Evolutionary conservation across 106 monocot genomes (phyloP).

Genomic region (Ottelia alismoides): DNA sequence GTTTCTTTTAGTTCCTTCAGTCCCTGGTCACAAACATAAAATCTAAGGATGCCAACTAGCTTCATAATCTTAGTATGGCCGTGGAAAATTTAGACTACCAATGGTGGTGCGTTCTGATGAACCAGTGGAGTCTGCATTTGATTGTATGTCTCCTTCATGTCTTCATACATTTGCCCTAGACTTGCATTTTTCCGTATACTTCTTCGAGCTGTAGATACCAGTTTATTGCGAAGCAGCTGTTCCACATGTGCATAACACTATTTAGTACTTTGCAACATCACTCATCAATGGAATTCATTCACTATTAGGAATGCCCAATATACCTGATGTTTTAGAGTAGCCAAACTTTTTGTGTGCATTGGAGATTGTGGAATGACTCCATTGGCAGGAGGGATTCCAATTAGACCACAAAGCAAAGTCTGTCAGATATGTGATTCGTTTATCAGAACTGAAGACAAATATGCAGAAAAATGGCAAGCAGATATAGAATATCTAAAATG

Average conservation of each 20-base stretch:
- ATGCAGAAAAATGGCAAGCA: too few species aligned
- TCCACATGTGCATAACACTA: background rate
- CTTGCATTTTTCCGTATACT: slow-evolving; percentile 27
- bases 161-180: slow-evolving; percentile 19
- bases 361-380: slow-evolving; percentile 42
- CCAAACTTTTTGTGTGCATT: slow-evolving; percentile 38
- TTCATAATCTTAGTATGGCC: background rate
- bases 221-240: slow-evolving; percentile 25
- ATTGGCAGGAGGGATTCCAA: slow-evolving; percentile 34
- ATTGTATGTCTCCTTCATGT: slow-evolving; percentile 32
- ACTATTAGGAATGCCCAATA: background rate
- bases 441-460: too few species aligned
- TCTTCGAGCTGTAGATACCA: slow-evolving; percentile 18
- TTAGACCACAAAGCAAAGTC: slow-evolving; percentile 31
- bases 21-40: slow-evolving; percentile 10
- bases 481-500: too few species aligned
- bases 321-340: slow-evolving; percentile 41
- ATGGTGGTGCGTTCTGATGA: slow-evolving; percentile 10
- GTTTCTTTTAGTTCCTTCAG: slow-evolving; percentile 33
- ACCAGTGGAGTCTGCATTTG: slow-evolving; percentile 31
- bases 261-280: too few species aligned
- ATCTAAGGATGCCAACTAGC: background rate
- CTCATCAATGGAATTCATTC: background rate
- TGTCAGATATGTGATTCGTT: slow-evolving; percentile 4
- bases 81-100: slow-evolving; percentile 4